These are phyloP conservation scores for Jatropha multifida DNA, from an alignment of 441 rosid species.

Conservation along the genomic window DNA sequence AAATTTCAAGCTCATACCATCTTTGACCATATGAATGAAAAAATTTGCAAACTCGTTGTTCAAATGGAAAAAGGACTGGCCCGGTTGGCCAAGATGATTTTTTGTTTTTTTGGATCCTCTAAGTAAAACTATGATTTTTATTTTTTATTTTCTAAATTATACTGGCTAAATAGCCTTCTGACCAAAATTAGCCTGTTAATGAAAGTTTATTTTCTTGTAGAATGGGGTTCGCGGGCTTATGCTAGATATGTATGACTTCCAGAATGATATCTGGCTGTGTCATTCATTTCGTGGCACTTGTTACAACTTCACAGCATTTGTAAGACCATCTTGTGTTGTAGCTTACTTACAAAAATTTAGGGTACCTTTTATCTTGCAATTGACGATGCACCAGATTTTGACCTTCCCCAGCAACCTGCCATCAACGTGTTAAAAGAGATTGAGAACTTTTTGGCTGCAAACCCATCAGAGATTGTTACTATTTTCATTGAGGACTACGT, in stretches of 20 bases:
- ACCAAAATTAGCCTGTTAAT: not conserved
- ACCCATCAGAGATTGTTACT: constrained; percentile 82
- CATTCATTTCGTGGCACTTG: constrained; percentile 73
- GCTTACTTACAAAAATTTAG: constrained; percentile 6
- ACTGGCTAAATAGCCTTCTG: not conserved
- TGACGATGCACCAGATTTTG: not conserved
- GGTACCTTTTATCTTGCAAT: not conserved
- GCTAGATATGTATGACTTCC: constrained; percentile 90
- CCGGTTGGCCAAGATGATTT: too few species aligned
- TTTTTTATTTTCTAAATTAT: not conserved
- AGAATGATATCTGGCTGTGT: constrained; percentile 79
- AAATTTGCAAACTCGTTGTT: not conserved
- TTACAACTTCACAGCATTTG: constrained; percentile 76
- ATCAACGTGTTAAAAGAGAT: constrained; percentile 73
- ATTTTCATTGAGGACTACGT: constrained; percentile 95
- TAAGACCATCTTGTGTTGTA: constrained; percentile 39
- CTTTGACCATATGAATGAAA: not conserved
- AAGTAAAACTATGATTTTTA: not conserved
- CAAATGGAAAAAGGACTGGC: not conserved
- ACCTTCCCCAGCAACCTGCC: constrained; percentile 72
- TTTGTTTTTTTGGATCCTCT: not conserved
- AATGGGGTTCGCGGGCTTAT: constrained; percentile 96
- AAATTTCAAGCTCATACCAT: not conserved
- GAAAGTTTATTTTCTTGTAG: constrained; percentile 36
- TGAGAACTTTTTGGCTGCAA: constrained; percentile 57